Conservation (phyloP, 768 basidiomycete genomes). For the Naganishia kalamii region DNA sequence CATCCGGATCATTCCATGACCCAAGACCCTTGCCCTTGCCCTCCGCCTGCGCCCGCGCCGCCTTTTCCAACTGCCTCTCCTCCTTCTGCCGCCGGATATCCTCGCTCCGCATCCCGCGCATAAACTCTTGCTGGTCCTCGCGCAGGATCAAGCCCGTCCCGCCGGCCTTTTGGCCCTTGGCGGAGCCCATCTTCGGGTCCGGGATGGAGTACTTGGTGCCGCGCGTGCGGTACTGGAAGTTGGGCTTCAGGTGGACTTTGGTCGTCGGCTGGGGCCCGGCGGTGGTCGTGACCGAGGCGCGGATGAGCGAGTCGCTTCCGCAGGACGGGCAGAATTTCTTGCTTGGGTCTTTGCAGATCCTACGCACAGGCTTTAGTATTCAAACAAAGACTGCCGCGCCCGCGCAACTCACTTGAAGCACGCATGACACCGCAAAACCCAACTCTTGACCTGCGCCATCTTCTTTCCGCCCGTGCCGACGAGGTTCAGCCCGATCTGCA, state of each 20-base stretch:
- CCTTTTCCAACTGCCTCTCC: slow-evolving; percentile 66
- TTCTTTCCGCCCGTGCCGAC: slow-evolving; percentile 83
- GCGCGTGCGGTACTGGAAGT: slow-evolving; percentile 87
- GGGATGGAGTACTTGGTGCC: slow-evolving; percentile 92
- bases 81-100: slow-evolving; percentile 71
- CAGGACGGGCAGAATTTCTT: slow-evolving; percentile 98
- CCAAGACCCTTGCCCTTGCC: slow-evolving; percentile 49
- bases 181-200: slow-evolving; percentile 75
- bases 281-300: slow-evolving; percentile 78
- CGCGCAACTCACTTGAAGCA: slow-evolving; percentile 82
- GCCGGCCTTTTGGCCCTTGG: slow-evolving; percentile 63
- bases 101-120: slow-evolving; percentile 69
- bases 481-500: slow-evolving; percentile 88
- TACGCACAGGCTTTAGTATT: slow-evolving; percentile 41
- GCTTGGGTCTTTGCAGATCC: slow-evolving; percentile 88
- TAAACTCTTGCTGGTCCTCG: slow-evolving; percentile 85
- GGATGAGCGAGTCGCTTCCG: slow-evolving; percentile 81
- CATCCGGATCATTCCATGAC: slow-evolving; percentile 90
- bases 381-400: neutral
- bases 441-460: slow-evolving; percentile 85
- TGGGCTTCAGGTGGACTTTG: slow-evolving; percentile 82
- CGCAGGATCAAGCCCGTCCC: slow-evolving; percentile 80
- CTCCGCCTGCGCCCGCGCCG: slow-evolving; percentile 51
- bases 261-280: slow-evolving; percentile 33
- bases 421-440: slow-evolving; percentile 93